Conservation (phyloP, 2,329 filamentous ascomycete species). For the Elsinoe necatrix region DNA sequence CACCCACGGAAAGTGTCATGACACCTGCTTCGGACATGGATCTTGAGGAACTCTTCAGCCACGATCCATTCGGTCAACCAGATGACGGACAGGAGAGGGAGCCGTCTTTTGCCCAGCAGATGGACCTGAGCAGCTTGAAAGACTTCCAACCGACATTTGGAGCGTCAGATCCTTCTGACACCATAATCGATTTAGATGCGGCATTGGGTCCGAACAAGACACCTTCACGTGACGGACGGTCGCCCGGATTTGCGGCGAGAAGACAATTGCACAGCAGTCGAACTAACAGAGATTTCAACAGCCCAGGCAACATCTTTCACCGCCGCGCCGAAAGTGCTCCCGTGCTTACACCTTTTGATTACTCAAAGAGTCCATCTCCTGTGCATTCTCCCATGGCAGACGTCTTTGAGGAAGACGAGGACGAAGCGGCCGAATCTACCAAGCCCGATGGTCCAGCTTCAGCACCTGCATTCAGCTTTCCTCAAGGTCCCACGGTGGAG, state of each 20-base stretch:
- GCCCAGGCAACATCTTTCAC: slow-evolving; percentile 66
- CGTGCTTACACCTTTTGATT: slow-evolving; percentile 66
- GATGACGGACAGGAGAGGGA: slow-evolving; percentile 6
- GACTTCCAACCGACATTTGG: slow-evolving; percentile 48
- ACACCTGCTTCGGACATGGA: slow-evolving; percentile 17
- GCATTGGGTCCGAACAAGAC: slow-evolving; percentile 90
- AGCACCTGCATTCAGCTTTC: not conserved
- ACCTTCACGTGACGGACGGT: slow-evolving; percentile 41
- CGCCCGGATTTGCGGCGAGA: slow-evolving; percentile 34
- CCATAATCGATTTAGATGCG: slow-evolving; percentile 89
- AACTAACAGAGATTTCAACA: slow-evolving; percentile 58
- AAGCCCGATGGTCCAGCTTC: not conserved
- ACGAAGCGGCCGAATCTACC: slow-evolving; percentile 43
- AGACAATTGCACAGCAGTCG: slow-evolving; percentile 70
- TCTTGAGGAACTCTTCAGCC: slow-evolving; percentile 17
- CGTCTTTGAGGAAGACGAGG: slow-evolving; percentile 79
- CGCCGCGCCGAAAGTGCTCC: slow-evolving; percentile 72
- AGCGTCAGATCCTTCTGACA: slow-evolving; percentile 63
- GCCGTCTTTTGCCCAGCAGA: not conserved
- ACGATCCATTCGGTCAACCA: slow-evolving; percentile 16
- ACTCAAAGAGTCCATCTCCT: slow-evolving; percentile 23
- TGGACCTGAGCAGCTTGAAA: slow-evolving; percentile 3
- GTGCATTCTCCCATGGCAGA: slow-evolving; percentile 65
- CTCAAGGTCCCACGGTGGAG: slow-evolving; percentile 30
- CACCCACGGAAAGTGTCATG: not conserved